Base-by-base conservation (phyloP, 108 stramenopile genomes). In the Cylindrotheca closterium region DNA sequence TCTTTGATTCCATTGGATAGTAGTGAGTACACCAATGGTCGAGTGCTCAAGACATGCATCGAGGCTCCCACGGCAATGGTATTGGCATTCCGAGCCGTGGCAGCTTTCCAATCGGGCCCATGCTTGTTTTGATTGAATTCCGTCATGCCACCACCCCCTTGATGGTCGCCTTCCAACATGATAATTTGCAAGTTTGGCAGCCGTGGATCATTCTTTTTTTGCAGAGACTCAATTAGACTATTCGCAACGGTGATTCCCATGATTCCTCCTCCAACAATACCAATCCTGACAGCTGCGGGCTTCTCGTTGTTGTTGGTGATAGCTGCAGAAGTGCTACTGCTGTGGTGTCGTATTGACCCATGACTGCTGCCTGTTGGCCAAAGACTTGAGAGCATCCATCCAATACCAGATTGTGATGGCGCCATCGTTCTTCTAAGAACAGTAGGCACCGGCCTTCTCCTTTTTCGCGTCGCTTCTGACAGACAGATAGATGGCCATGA, bases 21-120 rank as follows among this genome's bases (percentile, higher is more conserved):
- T 33, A 80, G 61, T 26, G 63, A 47, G 12, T 28, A 18, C 23
- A 80, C 51, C 29, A 70, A 71, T 12, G 49, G 62, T 4, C 70
- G 23, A 33, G 73, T 73, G 22, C 60, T 60, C 66, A 81, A 78
- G 42, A 81, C 45, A 33, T 81, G 80, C 76, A 81, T 78, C 5
- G 77, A 47, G 7, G 71, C 76, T 46, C 74, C 80, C 23, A 76
- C 76, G 2, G 73, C 77, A 3, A 81, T 52, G 28, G 52, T 64
- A 37, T 81, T 81, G 21, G 77, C 76, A 58, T 81, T 81, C 37
- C 77, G 51, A 31, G 80, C 80, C 1, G 80, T 78, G 7, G 80
- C 80, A 32, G 77, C 81, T 18, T 8, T 47, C 81, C 77, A 82
- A 8, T 60, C 27, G 18, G 73, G 73, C 17, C 65, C 31, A 51